Evolutionary conservation across 2,329 filamentous ascomycete species (phyloP), one percentile per base, ranked within the genome.

Genomic region (Aspergillus persii): DNA sequence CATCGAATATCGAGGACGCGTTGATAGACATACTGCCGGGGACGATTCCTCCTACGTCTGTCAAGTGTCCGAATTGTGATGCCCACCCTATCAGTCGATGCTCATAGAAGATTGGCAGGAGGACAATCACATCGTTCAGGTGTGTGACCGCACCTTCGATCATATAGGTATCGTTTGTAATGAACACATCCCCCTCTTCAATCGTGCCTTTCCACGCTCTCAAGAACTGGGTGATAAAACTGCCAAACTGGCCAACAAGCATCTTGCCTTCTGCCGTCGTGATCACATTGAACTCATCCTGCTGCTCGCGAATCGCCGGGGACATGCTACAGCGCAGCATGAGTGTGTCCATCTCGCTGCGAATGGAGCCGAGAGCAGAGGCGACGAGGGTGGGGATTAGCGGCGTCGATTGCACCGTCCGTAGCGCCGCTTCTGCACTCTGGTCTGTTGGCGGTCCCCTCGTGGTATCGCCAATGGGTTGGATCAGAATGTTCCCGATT

Each of bases 271-370:
- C 67, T 0, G 72, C 70, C 47, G 81, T 79, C 4, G 80, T 82
- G 53, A 82, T 80, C n/a, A 82, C 80, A 33, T 83, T 83, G 68
- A 82, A 83, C 59, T 82, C 80, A 30, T 83, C 80, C 60, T 82
- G 80, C 52, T 82, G 80, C 53, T 82, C 80, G 18, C 80, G 74
- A 47, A 82, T 82, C 0, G 79, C 79, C 0, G 80, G 80, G 2
- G 78, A 81, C 79, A 83, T 82, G 47, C 79, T 77, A 55, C 78
- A 80, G 8, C 80, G 75, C n/a, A 82, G 73, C 75, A 82, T 81
- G 33, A 82, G 70, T 0, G 77, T 79, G 58, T 82, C 80, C 80
- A 83, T 83, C 60, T 83, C 80, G 30, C 76, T 73, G 39, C 80
- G 73, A 15, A 69, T 80, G 0, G 80, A 81, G 8, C 75, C 77